Conservation (phyloP, 176 grass and related monocot species). For the Microstegium vimineum region DNA sequence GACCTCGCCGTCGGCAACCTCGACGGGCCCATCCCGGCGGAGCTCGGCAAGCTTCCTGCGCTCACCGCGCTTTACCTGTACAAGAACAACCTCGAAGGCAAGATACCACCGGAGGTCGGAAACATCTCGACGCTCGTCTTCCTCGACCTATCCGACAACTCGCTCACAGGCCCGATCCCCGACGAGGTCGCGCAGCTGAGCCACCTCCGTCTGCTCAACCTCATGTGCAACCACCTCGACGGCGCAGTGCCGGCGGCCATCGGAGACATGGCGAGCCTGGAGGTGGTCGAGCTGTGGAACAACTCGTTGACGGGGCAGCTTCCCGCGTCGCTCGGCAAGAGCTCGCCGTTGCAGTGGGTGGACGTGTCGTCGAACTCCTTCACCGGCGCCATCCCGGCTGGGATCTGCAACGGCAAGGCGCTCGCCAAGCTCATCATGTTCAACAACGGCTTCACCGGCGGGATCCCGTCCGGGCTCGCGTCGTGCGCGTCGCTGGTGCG, state of each 20-base stretch:
- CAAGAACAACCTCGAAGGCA: constrained; percentile 64
- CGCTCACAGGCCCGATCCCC: constrained; percentile 56
- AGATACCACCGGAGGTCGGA: constrained; percentile 69
- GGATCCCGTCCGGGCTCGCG: constrained; percentile 56
- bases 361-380: constrained; percentile 87
- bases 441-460: constrained; percentile 71
- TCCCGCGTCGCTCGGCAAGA: constrained; percentile 55
- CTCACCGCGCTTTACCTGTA: constrained; percentile 74
- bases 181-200: constrained; percentile 52
- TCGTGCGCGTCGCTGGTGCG: constrained; percentile 76
- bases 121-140: constrained; percentile 62
- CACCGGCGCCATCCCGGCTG: constrained; percentile 43
- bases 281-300: constrained; percentile 92
- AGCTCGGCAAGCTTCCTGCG: constrained; percentile 54
- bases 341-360: constrained; percentile 75
- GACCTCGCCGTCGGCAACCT: constrained; percentile 81
- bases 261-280: constrained; percentile 52
- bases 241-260: constrained; percentile 59
- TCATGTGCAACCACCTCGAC: constrained; percentile 90
- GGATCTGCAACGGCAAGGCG: constrained; percentile 63
- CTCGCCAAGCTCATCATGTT: constrained; percentile 87
- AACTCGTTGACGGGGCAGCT: constrained; percentile 76
- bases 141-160: constrained; percentile 80
- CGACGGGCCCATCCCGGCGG: constrained; percentile 57
- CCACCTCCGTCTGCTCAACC: constrained; percentile 65